Percentiles rank a stretch among this genome's conserved stretches.
Evolutionary conservation across 345 rosid genomes (phyloP).

Genomic region (Luvunga scandens): DNA sequence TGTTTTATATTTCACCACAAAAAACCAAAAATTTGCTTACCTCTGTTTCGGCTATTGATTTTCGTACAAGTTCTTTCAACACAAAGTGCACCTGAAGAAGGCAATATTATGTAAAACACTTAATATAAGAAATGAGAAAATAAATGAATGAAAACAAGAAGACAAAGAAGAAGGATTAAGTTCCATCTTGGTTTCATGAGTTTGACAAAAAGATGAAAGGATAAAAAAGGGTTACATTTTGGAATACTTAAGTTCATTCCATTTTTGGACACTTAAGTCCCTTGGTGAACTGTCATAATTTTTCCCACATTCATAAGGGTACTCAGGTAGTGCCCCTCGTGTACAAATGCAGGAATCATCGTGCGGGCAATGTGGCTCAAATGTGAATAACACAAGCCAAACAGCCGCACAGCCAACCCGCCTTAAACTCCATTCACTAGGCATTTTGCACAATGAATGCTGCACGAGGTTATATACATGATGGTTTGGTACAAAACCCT

Average conservation of each 20-base stretch:
- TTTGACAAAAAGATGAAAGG: not conserved
- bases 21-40: slow-evolving; percentile 40
- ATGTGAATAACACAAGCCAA: not conserved
- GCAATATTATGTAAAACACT: slow-evolving; percentile 4
- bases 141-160: not conserved
- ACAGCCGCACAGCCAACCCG: not conserved
- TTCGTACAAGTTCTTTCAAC: slow-evolving; percentile 94
- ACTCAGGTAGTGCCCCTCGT: not conserved
- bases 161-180: not conserved
- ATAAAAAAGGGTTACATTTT: not conserved
- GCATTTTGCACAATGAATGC: not conserved
- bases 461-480: not conserved
- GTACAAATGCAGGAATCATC: not conserved
- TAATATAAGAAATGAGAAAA: not conserved
- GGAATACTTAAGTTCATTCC: not conserved
- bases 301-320: not conserved
- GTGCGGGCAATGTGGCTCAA: not conserved
- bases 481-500: not conserved
- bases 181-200: not conserved
- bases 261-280: not conserved
- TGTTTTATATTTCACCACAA: not conserved
- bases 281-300: not conserved
- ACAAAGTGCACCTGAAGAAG: slow-evolving; percentile 78
- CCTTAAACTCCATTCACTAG: not conserved
- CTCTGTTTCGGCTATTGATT: slow-evolving; percentile 90